A percentile compares a stretch with the other conserved stretches of the same genome.
Evolutionary conservation across 2,329 filamentous ascomycete species (phyloP).

Genomic region (Trichoderma asperellum): DNA sequence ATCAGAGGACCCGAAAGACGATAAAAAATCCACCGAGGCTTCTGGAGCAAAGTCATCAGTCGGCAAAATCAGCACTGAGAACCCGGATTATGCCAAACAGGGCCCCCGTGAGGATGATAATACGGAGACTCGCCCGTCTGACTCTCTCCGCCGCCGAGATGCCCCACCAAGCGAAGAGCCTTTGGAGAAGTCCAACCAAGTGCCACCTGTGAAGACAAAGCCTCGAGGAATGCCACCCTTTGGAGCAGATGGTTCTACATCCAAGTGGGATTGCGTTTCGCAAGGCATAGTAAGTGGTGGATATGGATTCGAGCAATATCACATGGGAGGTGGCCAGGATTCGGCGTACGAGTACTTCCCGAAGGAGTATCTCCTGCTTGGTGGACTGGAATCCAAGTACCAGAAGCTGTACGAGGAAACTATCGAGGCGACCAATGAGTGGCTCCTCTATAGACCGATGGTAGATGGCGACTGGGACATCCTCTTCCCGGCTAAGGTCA

Average conservation of each 20-base stretch:
- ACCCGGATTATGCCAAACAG: slow-evolving; percentile 11
- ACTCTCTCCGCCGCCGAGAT: slow-evolving; percentile 21
- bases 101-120: slow-evolving; percentile 19
- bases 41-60: background rate
- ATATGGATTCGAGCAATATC: slow-evolving; percentile 53
- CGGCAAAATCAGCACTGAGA: no score
- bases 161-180: background rate
- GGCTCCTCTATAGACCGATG: slow-evolving; percentile 80
- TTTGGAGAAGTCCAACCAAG: background rate
- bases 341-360: slow-evolving; percentile 74
- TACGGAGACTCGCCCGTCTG: slow-evolving; percentile 7
- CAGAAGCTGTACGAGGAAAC: slow-evolving; percentile 70
- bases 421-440: slow-evolving; percentile 68
- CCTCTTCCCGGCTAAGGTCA: slow-evolving; percentile 71
- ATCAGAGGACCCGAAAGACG: background rate
- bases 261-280: slow-evolving; percentile 56
- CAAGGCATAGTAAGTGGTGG: slow-evolving; percentile 60
- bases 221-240: slow-evolving; percentile 37
- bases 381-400: slow-evolving; percentile 74
- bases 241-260: slow-evolving; percentile 41
- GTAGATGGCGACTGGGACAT: slow-evolving; percentile 68
- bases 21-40: background rate
- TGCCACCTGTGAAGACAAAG: background rate
- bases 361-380: slow-evolving; percentile 72
- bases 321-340: slow-evolving; percentile 68